Evolutionary conservation across 805 yeast species (phyloP).

Genomic region (Ogataea polymorpha): DNA sequence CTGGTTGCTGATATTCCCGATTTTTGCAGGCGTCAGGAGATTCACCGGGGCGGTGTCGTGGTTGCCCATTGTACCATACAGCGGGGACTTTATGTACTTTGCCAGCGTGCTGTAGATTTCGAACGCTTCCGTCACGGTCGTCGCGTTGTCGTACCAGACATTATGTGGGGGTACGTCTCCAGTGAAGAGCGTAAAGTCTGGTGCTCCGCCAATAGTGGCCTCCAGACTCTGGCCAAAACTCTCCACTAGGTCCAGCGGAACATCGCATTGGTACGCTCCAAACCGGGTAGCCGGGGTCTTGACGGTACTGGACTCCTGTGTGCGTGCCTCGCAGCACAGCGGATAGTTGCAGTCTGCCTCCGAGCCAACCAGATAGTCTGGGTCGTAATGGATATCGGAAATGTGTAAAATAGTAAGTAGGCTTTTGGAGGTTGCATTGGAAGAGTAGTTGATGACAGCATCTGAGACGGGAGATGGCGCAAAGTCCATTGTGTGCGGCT

Average conservation of each 20-base stretch:
- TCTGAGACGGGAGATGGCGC: neutral
- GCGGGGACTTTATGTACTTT: neutral
- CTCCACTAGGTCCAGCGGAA: neutral
- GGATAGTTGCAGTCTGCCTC: conserved; percentile 3
- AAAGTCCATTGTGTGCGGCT: conserved; percentile 1
- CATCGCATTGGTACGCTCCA: conserved; percentile 1
- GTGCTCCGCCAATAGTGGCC: neutral
- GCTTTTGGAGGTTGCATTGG: neutral
- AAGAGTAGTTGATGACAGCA: neutral
- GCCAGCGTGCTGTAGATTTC: neutral
- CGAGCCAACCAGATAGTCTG: neutral
- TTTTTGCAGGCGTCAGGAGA: neutral
- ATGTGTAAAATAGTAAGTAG: neutral
- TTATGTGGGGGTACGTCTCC: conserved; percentile 2
- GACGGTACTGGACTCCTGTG: neutral
- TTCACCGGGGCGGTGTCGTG: conserved; percentile 3
- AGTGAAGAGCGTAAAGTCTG: conserved; percentile 1
- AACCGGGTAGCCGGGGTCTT: neutral
- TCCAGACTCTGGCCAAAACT: conserved; percentile 1
- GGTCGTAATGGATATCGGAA: conserved; percentile 3
- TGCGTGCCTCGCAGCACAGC: conserved; percentile 1
- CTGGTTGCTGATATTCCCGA: neutral
- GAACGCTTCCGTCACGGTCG: conserved; percentile 1
- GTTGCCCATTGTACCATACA: neutral
- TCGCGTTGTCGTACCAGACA: conserved; percentile 2